Evolutionary conservation across 2,329 filamentous ascomycete genomes (phyloP).

Genomic region (Ambrosiella cleistominuta): DNA sequence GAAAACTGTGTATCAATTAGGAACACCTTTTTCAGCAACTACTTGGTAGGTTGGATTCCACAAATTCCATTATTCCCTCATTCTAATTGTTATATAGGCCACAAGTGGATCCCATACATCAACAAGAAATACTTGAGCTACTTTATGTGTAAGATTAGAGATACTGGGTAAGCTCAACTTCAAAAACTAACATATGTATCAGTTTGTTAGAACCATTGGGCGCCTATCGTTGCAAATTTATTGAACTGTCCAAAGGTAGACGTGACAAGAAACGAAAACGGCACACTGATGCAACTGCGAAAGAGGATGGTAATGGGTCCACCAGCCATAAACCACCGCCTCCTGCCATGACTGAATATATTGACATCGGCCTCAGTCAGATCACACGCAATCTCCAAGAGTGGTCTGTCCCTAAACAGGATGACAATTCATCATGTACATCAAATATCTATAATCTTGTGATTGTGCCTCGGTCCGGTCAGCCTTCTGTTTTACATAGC

Average conservation of each 20-base stretch:
- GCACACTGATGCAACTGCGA: constrained; percentile 18
- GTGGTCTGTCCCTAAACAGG: constrained; percentile 16
- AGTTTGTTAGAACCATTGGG: constrained; percentile 50
- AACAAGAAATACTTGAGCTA: too few relatives aligned
- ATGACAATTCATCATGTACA: not conserved
- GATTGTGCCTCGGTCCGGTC: constrained; percentile 40
- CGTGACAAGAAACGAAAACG: constrained; percentile 35
- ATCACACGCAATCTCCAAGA: constrained; percentile 43
- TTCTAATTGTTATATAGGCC: too few relatives aligned
- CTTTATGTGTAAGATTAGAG: too few relatives aligned
- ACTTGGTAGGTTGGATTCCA: too few relatives aligned
- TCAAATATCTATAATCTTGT: constrained; percentile 29
- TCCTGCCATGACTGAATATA: constrained; percentile 36
- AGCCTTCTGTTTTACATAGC: constrained; percentile 38
- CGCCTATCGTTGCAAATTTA: constrained; percentile 36
- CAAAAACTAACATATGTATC: not conserved
- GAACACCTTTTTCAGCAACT: too few relatives aligned
- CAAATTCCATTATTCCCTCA: too few relatives aligned
- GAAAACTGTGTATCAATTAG: not conserved
- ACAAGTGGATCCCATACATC: too few relatives aligned
- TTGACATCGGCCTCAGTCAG: constrained; percentile 48
- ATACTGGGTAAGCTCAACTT: not conserved
- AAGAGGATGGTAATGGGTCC: constrained; percentile 13
- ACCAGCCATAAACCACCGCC: constrained; percentile 14
- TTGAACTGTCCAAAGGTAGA: constrained; percentile 43